phyloP scores from a whole-genome alignment of 805 yeast species.

The Ogataea zsoltii region DNA sequence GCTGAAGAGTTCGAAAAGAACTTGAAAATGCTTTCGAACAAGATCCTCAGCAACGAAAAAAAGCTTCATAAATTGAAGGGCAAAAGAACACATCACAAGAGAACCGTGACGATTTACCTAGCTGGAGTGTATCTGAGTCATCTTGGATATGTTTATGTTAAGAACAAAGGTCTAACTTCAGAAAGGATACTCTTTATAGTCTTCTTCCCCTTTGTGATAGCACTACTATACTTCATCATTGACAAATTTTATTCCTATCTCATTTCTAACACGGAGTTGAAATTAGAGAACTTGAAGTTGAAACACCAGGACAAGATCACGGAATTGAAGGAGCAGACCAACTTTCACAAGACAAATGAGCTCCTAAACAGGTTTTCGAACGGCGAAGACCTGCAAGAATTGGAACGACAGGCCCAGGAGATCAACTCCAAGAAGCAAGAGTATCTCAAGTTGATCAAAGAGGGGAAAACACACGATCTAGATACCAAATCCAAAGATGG shows the following conservation, averaged over 20 bases:
- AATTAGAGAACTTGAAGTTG: constrained; percentile 29
- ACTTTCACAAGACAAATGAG: constrained; percentile 74
- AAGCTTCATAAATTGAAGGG: constrained; percentile 16
- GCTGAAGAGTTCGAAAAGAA: constrained; percentile 46
- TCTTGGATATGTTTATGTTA: constrained; percentile 24
- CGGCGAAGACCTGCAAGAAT: constrained; percentile 48
- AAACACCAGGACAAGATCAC: constrained; percentile 39
- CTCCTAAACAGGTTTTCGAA: constrained; percentile 61
- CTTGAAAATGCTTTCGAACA: constrained; percentile 38
- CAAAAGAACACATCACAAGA: constrained; percentile 20
- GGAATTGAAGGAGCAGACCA: constrained; percentile 51
- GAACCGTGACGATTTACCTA: constrained; percentile 20
- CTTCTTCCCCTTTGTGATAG: constrained; percentile 18
- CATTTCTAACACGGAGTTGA: constrained; percentile 24
- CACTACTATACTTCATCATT: constrained; percentile 14
- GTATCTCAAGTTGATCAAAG: constrained; percentile 35
- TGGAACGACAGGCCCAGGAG: constrained; percentile 45
- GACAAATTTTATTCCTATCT: constrained; percentile 21
- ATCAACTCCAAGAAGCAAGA: constrained; percentile 40
- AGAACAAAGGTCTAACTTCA: neutral
- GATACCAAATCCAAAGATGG: constrained; percentile 16
- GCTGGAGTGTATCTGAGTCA: constrained; percentile 25
- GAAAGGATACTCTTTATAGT: constrained; percentile 6
- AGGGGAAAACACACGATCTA: constrained; percentile 25
- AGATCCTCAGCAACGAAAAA: constrained; percentile 33